Evolutionary conservation across 257 asterid species (phyloP), one percentile per base, ranked within the genome.

Genomic region (Thymus mandschuricus): DNA sequence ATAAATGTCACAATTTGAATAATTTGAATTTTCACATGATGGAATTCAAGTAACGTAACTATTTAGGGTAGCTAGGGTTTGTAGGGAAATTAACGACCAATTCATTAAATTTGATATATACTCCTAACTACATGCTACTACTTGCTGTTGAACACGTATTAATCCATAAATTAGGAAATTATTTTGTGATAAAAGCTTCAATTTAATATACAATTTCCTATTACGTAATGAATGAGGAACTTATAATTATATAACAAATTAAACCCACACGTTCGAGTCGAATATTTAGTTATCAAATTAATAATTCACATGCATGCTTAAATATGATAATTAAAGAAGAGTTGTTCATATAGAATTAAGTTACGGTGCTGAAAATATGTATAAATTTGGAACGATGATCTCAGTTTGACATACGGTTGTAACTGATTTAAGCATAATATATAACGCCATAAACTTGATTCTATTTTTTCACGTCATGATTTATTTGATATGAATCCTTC

Each of bases 1-100:
- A 21, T 21, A 21, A 21, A 21, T 21, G 21, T 21, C 21, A 21
- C 13, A 3, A 28, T 29, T 3, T 57, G 31, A 46, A n/a, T 15
- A 8, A 66, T 41, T 69, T 56, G 52, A 56, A 41, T 40, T 38
- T 64, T 12, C 73, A 3, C 63, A 38, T 41, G 55, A 1, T 28
- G 44, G 28, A 54, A 40, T 68, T 11, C 21, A 21, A 54, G 40
- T 68, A 40, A 29, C 12, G 21, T 68, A 43, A 28, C 54, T 38
- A 10, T 52, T 51, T 6, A 35, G 13, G 63, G 63, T 52, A 68
- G 72, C 29, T 21, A 21, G 21, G 21, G 21, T 21, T 38, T 11
- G 52, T n/a, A 43, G 13, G 38, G 21, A 68, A 67, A 13, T 67
- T 12, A 8, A 21, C 21, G 21, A 50, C n/a, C 38, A 50, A 33